These are phyloP conservation scores for Dendrobium chrysotoxum DNA, from an alignment of 106 monocot genomes.

Conservation along the genomic window DNA sequence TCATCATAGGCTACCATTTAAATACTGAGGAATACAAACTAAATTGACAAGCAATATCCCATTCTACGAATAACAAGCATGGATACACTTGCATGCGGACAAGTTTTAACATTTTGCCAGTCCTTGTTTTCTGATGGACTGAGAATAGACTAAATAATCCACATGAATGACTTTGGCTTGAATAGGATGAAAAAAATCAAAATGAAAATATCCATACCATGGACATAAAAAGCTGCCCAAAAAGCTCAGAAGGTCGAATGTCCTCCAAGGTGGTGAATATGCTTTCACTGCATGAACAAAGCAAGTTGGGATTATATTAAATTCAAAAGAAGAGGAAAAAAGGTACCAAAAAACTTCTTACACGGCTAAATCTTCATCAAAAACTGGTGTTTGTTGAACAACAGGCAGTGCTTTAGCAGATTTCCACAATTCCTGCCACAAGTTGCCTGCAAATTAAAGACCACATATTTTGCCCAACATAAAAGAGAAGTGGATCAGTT, in stretches of 20 bases:
- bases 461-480: neutral
- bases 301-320: slow-evolving; percentile 1
- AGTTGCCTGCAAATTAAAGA: slow-evolving; percentile 47
- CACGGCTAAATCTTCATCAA: slow-evolving; percentile 91
- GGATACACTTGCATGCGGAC: neutral
- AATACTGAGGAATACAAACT: neutral
- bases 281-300: slow-evolving; percentile 57
- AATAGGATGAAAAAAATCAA: neutral
- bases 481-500: neutral
- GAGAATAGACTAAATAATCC: neutral
- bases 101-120: neutral
- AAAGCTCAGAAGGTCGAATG: slow-evolving; percentile 62
- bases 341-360: slow-evolving; percentile 26
- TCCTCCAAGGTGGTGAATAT: slow-evolving; percentile 64
- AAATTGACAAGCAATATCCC: neutral
- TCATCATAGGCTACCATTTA: neutral
- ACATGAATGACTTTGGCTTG: neutral
- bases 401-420: slow-evolving; percentile 79
- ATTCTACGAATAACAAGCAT: neutral
- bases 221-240: slow-evolving; percentile 74
- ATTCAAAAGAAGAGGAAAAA: neutral
- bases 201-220: slow-evolving; percentile 34
- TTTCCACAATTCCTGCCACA: slow-evolving; percentile 91
- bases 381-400: slow-evolving; percentile 77
- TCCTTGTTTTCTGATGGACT: neutral